Evolutionary conservation across 2,329 filamentous ascomycete species (phyloP), one percentile per base, ranked within the genome.

Genomic region (Trichoderma pleuroti): DNA sequence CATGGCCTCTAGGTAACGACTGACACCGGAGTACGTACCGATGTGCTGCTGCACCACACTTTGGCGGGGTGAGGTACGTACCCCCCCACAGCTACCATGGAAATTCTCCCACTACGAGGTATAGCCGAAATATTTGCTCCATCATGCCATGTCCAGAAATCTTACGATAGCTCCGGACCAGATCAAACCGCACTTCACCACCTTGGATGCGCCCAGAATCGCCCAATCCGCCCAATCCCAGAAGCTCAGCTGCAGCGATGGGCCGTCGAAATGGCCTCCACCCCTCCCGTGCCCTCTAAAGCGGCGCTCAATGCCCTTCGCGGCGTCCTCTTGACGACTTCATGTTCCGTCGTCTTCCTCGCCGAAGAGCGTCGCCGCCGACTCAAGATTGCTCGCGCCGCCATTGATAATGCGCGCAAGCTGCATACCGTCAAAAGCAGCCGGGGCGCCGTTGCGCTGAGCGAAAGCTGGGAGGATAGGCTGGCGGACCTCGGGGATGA

Each of bases 351-450:
- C 69, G 83, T 84, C 63, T 77, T 87, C 30, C 80, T 89, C 69
- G 82, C 87, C 70, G 86, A 89, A 77, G 87, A 89, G 77, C 85
- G 86, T 61, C 83, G 86, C 71, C 85, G 86, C 70, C 84, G 86
- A 30, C 84, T 88, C 72, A 84, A 84, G 68, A 81, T 86, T 57
- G 82, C 86, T 39, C 81, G 81, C 57, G 80, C 84, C 24, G 84
- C 85, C 18, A 81, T 86, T 42, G 81, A 85, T 5, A 88, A 88
- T 80, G 85, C 84, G 26, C 80, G 84, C 68, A 87, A 83, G 70
- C 76, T 88, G 11, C 86, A 84, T 70, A 81, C 81, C 5, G 79
- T 77, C 61, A 77, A 79, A 72, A 77, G 73, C 32, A 76, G 76
- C 32, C 77, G 77, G 30, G 77, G 76, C 21, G 75, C 79, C 7